Conservation (phyloP, 768 basidiomycete species). For the Pleurotus tuoliensis region DNA sequence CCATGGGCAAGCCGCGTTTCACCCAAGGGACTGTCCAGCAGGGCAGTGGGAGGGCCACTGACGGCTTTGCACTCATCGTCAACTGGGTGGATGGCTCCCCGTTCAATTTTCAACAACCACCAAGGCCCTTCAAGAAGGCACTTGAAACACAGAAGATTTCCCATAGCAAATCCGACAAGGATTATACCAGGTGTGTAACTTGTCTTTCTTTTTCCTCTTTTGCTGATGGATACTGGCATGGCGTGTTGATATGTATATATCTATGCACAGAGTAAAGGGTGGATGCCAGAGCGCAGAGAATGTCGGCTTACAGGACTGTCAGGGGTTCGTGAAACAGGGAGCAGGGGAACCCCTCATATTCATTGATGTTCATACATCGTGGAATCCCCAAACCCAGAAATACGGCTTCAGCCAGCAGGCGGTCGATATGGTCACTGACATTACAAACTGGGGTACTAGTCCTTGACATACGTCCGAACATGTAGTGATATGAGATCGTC, state of each 20-base stretch:
- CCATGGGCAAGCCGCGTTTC: constrained; percentile 3
- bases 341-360: not conserved
- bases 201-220: not conserved
- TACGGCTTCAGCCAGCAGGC: not conserved
- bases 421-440: not conserved
- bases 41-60: not conserved
- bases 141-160: not conserved
- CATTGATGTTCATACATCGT: not conserved
- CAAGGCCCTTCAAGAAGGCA: not conserved
- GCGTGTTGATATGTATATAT: too few species aligned
- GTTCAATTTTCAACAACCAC: not conserved
- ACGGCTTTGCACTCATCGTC: constrained; percentile 3
- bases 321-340: not conserved
- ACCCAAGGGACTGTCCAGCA: not conserved
- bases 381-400: not conserved
- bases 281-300: not conserved
- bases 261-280: not conserved
- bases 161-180: not conserved
- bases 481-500: too few species aligned
- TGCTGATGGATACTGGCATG: not conserved
- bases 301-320: not conserved
- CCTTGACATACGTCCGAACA: not conserved
- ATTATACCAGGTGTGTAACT: not conserved
- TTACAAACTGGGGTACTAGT: not conserved
- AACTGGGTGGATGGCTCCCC: not conserved